Conservation (phyloP, 2,329 filamentous ascomycete species). For the Neophaeococcomyces mojaviensis region DNA sequence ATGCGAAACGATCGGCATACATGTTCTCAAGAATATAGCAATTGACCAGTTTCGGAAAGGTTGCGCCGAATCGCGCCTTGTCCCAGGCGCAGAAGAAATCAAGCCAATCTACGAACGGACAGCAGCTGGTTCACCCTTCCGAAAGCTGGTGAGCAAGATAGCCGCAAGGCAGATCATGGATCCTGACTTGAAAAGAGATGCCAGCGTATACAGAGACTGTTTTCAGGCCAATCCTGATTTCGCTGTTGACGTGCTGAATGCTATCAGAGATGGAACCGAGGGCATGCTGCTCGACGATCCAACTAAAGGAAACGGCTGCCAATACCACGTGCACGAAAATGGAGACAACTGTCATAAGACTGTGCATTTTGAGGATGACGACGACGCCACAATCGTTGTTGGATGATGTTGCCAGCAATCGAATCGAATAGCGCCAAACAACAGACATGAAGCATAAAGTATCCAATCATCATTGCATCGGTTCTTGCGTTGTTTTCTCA, state of each 20-base stretch:
- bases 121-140: conserved; percentile 40
- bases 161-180: conserved; percentile 53
- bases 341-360: conserved; percentile 28
- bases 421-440: too few relatives aligned
- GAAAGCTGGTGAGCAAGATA: conserved; percentile 44
- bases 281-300: conserved; percentile 47
- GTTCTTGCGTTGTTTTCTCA: too few relatives aligned
- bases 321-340: conserved; percentile 45
- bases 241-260: conserved; percentile 46
- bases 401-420: too few relatives aligned
- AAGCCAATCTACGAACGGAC: conserved; percentile 46
- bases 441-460: too few relatives aligned
- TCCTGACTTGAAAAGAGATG: conserved; percentile 42
- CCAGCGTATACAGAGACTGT: conserved; percentile 43
- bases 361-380: conserved; percentile 19
- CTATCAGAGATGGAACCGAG: conserved; percentile 43
- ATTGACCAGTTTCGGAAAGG: conserved; percentile 49
- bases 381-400: background rate
- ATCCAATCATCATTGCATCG: too few relatives aligned
- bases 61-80: conserved; percentile 42
- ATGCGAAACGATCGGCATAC: conserved; percentile 45
- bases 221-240: conserved; percentile 45
- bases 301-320: conserved; percentile 39
- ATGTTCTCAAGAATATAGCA: conserved; percentile 45
- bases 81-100: conserved; percentile 49